These are phyloP conservation scores for Cutaneotrichosporon arboriforme DNA, from an alignment of 1,284 basidiomycete genomes.

Conservation along the genomic window DNA sequence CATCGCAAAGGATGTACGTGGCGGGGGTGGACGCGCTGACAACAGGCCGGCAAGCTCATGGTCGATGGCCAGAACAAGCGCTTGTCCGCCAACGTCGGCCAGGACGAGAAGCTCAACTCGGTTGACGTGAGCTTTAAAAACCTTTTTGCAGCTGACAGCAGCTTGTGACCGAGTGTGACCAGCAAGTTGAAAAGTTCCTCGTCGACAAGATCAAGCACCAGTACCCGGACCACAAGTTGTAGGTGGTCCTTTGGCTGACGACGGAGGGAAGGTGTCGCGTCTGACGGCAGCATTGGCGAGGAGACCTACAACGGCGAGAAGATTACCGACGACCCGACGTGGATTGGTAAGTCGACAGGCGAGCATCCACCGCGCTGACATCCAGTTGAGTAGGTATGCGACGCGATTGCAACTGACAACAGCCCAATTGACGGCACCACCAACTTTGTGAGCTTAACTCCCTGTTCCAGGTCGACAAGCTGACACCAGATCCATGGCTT, in stretches of 20 bases:
- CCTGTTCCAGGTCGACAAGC: neutral
- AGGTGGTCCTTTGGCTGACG: conserved; percentile 41
- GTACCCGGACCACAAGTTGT: conserved; percentile 81
- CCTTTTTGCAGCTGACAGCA: conserved; percentile 14
- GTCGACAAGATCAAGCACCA: conserved; percentile 60
- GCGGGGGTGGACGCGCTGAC: neutral
- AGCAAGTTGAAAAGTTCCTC: conserved; percentile 82
- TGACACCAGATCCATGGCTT: conserved; percentile 52
- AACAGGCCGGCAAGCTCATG: conserved; percentile 50
- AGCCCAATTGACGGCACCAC: conserved; percentile 59
- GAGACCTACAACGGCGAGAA: conserved; percentile 70
- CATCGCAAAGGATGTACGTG: conserved; percentile 55
- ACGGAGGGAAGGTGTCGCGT: neutral
- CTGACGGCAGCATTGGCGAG: conserved; percentile 72
- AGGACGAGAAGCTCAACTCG: conserved; percentile 82
- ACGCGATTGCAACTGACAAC: conserved; percentile 6
- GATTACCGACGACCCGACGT: conserved; percentile 81
- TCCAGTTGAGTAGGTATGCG: conserved; percentile 30
- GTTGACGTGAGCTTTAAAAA: conserved; percentile 57
- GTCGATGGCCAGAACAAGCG: conserved; percentile 47
- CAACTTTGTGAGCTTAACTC: conserved; percentile 78
- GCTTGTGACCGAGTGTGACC: conserved; percentile 95
- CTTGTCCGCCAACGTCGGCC: conserved; percentile 51
- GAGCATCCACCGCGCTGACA: conserved; percentile 14
- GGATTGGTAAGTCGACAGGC: conserved; percentile 56